Evolutionary conservation across 306 rosid species (phyloP).

Genomic region (Prinsepia uniflora): DNA sequence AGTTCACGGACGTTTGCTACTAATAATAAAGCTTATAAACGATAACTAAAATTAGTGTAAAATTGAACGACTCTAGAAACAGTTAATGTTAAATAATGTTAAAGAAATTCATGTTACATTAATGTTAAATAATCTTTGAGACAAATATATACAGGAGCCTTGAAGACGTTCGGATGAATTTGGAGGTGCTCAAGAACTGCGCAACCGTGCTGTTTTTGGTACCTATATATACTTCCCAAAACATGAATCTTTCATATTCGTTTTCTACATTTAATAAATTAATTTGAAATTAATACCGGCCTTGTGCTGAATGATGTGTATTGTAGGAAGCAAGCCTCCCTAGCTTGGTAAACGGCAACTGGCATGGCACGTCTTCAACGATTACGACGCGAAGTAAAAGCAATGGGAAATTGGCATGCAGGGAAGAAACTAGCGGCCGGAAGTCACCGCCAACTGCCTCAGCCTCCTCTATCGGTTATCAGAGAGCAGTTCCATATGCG

Average conservation of each 20-base stretch:
- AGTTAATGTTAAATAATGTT: not conserved
- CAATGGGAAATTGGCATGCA: constrained; percentile 55
- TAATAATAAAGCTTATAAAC: too few species aligned
- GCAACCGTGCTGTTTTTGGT: constrained; percentile 95
- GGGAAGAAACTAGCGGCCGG: constrained; percentile 51
- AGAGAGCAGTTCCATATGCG: constrained; percentile 60
- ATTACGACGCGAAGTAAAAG: constrained; percentile 66
- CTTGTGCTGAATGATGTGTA: too few species aligned
- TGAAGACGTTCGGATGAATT: constrained; percentile 97
- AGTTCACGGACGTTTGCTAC: too few species aligned
- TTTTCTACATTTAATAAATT: not conserved
- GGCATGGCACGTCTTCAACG: constrained; percentile 41
- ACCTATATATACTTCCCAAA: not conserved
- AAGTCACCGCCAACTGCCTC: constrained; percentile 52
- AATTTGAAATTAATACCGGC: not conserved
- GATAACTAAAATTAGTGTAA: too few species aligned
- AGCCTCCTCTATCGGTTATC: constrained; percentile 31
- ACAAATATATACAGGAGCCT: constrained; percentile 60
- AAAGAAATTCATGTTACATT: not conserved
- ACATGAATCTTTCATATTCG: not conserved
- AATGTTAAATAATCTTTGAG: not conserved
- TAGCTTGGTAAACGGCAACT: constrained; percentile 38
- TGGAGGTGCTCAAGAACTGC: constrained; percentile 91
- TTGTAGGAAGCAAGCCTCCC: constrained; percentile 84
- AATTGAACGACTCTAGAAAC: too few species aligned